phyloP scores from a whole-genome alignment of 2,329 filamentous ascomycete species.

The Pyricularia pennisetigena region DNA sequence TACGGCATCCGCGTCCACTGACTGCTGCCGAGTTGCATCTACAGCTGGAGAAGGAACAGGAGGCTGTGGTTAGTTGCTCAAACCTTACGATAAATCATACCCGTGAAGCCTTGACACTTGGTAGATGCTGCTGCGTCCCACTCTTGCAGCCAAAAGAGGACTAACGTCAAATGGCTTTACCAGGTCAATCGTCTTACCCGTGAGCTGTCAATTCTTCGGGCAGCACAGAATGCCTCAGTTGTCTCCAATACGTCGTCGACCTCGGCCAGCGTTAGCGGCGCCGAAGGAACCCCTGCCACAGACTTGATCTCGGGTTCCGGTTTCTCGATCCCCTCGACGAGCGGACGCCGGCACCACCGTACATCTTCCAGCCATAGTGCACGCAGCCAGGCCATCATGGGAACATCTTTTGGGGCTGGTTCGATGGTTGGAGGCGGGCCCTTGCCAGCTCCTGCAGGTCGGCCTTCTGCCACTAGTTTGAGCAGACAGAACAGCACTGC shows the following conservation, averaged over 20 bases:
- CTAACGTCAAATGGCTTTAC: background rate
- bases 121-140: background rate
- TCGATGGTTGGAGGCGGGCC: constrained; percentile 27
- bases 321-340: constrained; percentile 44
- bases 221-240: constrained; percentile 56
- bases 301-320: constrained; percentile 45
- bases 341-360: constrained; percentile 43
- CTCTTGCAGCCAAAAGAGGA: background rate
- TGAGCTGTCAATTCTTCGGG: constrained; percentile 75
- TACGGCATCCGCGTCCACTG: constrained; percentile 78
- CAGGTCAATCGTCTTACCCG: constrained; percentile 89
- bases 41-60: constrained; percentile 89
- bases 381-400: constrained; percentile 39
- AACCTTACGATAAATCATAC: background rate
- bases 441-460: constrained; percentile 27
- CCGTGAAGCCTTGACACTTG: background rate
- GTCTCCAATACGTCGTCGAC: constrained; percentile 56
- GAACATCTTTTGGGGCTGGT: constrained; percentile 25
- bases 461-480: constrained; percentile 24
- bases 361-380: constrained; percentile 46
- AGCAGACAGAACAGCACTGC: constrained; percentile 46
- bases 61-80: constrained; percentile 61
- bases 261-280: constrained; percentile 39
- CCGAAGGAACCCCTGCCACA: constrained; percentile 30
- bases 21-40: constrained; percentile 83